phyloP scores from a whole-genome alignment of 208 protist genomes.

The Naegleria lovaniensis region DNA sequence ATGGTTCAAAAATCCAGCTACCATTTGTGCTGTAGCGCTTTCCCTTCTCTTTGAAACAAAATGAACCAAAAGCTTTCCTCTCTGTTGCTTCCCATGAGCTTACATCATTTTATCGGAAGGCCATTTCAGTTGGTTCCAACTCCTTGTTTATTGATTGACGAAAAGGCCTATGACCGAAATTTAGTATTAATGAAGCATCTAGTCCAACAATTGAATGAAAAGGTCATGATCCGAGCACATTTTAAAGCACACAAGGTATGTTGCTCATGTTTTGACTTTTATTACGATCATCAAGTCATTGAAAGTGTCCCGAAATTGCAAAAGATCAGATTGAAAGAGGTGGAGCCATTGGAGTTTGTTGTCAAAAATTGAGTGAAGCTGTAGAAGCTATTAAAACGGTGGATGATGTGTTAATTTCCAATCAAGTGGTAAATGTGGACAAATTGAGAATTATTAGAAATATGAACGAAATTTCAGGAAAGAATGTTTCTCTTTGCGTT shows the following conservation, averaged over 20 bases:
- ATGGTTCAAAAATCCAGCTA: no score
- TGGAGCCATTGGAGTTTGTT: not conserved
- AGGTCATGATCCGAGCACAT: slow-evolving; percentile 18
- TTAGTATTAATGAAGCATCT: not conserved
- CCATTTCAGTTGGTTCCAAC: not conserved
- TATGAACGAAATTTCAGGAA: not conserved
- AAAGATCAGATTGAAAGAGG: not conserved
- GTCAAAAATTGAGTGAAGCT: slow-evolving; percentile 29
- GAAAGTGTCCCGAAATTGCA: not conserved
- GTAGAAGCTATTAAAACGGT: not conserved
- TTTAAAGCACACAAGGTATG: slow-evolving; percentile 28
- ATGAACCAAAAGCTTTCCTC: no score
- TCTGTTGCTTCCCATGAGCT: no score
- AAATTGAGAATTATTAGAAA: not conserved
- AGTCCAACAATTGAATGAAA: not conserved
- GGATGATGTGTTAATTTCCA: slow-evolving; percentile 27
- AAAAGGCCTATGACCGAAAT: not conserved
- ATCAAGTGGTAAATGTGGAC: not conserved
- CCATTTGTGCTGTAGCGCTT: no score
- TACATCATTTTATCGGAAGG: not conserved
- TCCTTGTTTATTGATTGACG: slow-evolving; percentile 16
- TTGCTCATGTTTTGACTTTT: not conserved
- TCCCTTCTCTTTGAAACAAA: no score
- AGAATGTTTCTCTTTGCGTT: not conserved
- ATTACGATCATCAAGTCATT: not conserved